Conservation (phyloP, 2,329 filamentous ascomycete species). For the Stachybotrys echinatus region DNA sequence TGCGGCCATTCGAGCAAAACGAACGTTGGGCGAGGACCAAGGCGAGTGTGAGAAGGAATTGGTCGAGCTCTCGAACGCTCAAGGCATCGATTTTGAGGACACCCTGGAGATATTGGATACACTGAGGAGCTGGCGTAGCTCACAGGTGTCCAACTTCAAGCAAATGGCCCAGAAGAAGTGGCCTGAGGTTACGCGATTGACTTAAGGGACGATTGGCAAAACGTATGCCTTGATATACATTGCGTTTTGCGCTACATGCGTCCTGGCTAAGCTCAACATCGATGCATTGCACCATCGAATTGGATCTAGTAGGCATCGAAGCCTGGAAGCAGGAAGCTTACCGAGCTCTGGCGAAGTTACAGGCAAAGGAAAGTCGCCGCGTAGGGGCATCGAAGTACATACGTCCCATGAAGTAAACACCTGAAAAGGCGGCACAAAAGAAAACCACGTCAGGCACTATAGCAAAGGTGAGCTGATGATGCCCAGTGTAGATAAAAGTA, state of each 20-base stretch:
- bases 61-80: slow-evolving; percentile 48
- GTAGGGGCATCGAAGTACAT: no score
- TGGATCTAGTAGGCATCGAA: no score
- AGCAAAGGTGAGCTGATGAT: not conserved
- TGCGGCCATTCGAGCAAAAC: slow-evolving; percentile 55
- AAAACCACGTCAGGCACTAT: not conserved
- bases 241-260: no score
- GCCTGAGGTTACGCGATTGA: slow-evolving; percentile 43
- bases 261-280: no score
- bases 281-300: no score
- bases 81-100: slow-evolving; percentile 47
- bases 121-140: slow-evolving; percentile 44
- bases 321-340: no score
- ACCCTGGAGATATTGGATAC: slow-evolving; percentile 41
- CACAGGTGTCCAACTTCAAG: slow-evolving; percentile 42
- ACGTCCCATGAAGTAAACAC: no score
- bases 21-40: slow-evolving; percentile 53
- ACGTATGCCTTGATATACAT: not conserved
- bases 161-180: slow-evolving; percentile 43
- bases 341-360: no score
- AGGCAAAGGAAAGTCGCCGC: no score
- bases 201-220: slow-evolving; percentile 13
- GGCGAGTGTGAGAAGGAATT: slow-evolving; percentile 56
- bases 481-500: not conserved
- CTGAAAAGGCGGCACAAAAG: not conserved